phyloP scores from a whole-genome alignment of 169 alveolate species.

The Blepharisma undulans region DNA sequence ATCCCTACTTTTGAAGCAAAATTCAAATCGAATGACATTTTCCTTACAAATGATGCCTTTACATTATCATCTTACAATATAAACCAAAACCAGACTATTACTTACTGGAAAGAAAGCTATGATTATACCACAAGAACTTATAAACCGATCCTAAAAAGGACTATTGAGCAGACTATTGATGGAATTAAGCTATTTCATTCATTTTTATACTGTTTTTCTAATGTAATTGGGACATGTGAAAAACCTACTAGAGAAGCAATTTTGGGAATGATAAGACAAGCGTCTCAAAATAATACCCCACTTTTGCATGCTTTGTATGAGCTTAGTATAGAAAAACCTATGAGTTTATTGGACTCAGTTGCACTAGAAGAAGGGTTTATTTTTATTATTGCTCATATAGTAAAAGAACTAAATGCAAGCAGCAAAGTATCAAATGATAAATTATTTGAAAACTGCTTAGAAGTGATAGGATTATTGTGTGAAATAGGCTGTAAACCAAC shows the following conservation, averaged over 20 bases:
- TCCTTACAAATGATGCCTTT: background rate
- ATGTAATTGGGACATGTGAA: background rate
- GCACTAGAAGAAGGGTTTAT: constrained; percentile 35
- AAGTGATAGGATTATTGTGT: background rate
- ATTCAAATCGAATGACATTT: background rate
- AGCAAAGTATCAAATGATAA: background rate
- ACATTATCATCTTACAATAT: background rate
- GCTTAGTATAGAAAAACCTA: background rate
- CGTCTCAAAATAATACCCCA: background rate
- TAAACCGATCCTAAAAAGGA: background rate
- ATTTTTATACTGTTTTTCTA: background rate
- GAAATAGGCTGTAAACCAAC: background rate
- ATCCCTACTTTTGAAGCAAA: constrained; percentile 4
- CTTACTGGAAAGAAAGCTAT: background rate
- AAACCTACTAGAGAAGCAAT: constrained; percentile 15
- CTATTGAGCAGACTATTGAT: background rate
- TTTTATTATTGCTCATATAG: background rate
- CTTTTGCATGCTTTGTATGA: background rate
- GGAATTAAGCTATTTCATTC: background rate
- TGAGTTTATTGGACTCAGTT: constrained; percentile 14
- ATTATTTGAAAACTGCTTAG: background rate
- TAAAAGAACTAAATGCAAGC: background rate
- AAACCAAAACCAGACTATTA: background rate
- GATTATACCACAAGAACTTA: background rate
- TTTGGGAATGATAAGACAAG: background rate